Evolutionary conservation across 306 rosid species (phyloP), one percentile per base, ranked within the genome.

Genomic region (Clitoria ternatea): DNA sequence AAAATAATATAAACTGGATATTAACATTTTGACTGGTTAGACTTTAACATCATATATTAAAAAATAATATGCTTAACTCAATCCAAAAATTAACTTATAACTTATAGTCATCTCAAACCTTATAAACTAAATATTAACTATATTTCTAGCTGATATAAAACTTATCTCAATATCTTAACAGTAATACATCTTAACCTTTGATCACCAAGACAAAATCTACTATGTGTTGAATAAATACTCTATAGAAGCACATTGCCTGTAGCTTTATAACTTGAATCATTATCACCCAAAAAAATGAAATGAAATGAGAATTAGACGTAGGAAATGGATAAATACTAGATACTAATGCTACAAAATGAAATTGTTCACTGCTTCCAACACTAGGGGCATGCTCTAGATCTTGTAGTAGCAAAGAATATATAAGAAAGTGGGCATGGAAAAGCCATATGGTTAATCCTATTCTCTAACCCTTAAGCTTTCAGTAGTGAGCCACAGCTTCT

Each of bases 401-500:
- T 78, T 52, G 70, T 17, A 45, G 82, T 64, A 78, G 84, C 79
- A 40, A 63, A 74, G 69, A 68, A 26, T 50, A 26, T 66, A 60
- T 66, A 44, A 40, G 33, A 59, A 13, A 44, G 3, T 12, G 69
- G 11, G 18, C 56, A 18, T 57, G 69, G 42, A 45, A n/a, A 37
- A 52, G 48, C 73, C 79, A 76, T 67, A 24, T 66, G 30, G 65
- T 56, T 43, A 12, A 40, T 74, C 79, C 86, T 89, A 94, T 75
- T 90, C 96, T 5, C 85, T 68, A 66, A 61, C 88, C 75, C 85
- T 79, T 49, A 87, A 47, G 72, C 89, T 89, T 56, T 83, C 81
- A 14, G 88, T 72, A 26, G 97, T 94, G 59, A 85, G 87, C 96
- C 95, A 89, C 57, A 91, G 36, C 80, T 90, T 90, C 96, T 94